phyloP scores from a whole-genome alignment of 1,284 basidiomycete genomes.

The Trametes polyzona region DNA sequence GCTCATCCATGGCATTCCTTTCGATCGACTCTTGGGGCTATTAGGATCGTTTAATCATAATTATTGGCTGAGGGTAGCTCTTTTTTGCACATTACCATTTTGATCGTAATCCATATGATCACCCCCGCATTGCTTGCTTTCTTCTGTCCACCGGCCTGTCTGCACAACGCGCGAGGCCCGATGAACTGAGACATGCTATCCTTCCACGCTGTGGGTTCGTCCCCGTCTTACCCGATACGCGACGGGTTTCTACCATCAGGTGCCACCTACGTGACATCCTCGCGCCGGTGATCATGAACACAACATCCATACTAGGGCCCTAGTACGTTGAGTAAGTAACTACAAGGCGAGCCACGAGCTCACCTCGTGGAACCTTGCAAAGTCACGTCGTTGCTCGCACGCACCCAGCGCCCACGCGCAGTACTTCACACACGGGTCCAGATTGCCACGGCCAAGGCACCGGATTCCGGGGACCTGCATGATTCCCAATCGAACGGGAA shows the following conservation, averaged over 20 bases:
- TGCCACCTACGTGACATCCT: conserved; percentile 2
- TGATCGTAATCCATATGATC: conserved; percentile 21
- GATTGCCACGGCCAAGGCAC: background rate
- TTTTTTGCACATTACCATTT: conserved; percentile 11
- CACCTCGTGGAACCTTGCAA: too few relatives aligned
- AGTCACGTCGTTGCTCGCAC: too few relatives aligned
- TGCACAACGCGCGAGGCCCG: background rate
- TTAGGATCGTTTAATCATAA: conserved; percentile 18
- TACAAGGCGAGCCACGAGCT: too few relatives aligned
- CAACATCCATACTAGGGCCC: background rate
- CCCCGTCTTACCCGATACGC: background rate
- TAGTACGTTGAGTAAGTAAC: too few relatives aligned
- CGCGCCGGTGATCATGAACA: conserved; percentile 1
- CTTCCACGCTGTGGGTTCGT: background rate
- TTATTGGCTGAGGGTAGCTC: conserved; percentile 23
- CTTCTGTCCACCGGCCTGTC: too few relatives aligned
- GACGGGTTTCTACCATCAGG: background rate
- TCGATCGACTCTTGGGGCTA: conserved; percentile 19
- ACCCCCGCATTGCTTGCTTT: conserved; percentile 5
- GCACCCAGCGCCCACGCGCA: too few relatives aligned
- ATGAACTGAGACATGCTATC: background rate
- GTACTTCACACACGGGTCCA: too few relatives aligned
- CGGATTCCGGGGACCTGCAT: conserved; percentile 5
- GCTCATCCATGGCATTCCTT: conserved; percentile 9
- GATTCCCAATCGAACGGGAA: conserved; percentile 1